Percentiles rank a stretch among this genome's conserved stretches.
These are phyloP conservation scores for Chrysosphaeria jannelii DNA, from an alignment of 2,329 filamentous ascomycete species.

Conservation along the genomic window DNA sequence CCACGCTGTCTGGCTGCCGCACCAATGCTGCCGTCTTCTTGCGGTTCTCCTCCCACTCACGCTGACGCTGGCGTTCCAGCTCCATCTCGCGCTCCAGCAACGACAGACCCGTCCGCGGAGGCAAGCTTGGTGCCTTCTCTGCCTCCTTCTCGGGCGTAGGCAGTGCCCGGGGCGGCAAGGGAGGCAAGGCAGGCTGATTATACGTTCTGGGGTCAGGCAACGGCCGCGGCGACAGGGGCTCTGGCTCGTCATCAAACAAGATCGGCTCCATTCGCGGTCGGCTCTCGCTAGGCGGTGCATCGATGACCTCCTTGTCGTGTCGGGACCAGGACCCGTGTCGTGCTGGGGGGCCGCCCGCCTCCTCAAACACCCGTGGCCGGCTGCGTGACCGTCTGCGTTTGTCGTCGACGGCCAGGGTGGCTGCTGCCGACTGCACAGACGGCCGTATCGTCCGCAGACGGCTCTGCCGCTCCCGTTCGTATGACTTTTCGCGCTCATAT, in stretches of 20 bases:
- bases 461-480: conserved; percentile 24
- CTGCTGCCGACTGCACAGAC: conserved; percentile 5
- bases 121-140: conserved; percentile 14
- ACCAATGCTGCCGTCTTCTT: conserved; percentile 26
- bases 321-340: conserved; percentile 31
- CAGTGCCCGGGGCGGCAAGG: not conserved
- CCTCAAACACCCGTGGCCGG: conserved; percentile 4
- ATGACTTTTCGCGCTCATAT: conserved; percentile 30
- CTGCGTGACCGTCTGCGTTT: conserved; percentile 5
- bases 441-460: conserved; percentile 19
- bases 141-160: conserved; percentile 20
- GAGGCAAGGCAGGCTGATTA: conserved; percentile 1
- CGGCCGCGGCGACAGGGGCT: conserved; percentile 10
- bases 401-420: conserved; percentile 1
- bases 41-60: conserved; percentile 54
- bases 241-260: conserved; percentile 4
- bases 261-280: too few relatives aligned
- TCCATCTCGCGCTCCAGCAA: conserved; percentile 59
- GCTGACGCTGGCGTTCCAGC: conserved; percentile 43
- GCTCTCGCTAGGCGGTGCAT: conserved; percentile 19
- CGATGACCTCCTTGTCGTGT: conserved; percentile 33
- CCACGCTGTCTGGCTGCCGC: conserved; percentile 28
- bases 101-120: conserved; percentile 28
- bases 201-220: conserved; percentile 11
- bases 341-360: conserved; percentile 10